phyloP scores from a whole-genome alignment of 106 monocot genomes.

The Dendrobium officinale region DNA sequence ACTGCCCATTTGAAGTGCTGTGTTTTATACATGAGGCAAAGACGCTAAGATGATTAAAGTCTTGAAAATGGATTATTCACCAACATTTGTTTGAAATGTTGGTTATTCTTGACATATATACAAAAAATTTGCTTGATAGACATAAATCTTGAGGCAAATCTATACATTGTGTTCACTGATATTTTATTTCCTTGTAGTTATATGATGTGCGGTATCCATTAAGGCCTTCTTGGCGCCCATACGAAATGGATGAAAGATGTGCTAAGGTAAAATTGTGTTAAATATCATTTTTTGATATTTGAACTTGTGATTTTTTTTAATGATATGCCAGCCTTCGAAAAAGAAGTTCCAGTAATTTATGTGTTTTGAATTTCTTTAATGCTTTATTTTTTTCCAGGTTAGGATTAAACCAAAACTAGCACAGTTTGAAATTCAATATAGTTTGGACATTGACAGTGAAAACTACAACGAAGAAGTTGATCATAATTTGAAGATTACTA shows the following conservation, averaged over 20 bases:
- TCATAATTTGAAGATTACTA: constrained; percentile 7
- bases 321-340: not conserved
- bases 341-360: not conserved
- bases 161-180: not conserved
- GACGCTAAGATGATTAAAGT: not conserved
- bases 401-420: constrained; percentile 15
- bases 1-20: not conserved
- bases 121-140: too few species aligned
- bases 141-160: not conserved
- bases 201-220: constrained; percentile 23
- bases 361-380: not conserved
- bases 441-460: constrained; percentile 15
- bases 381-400: constrained; percentile 14
- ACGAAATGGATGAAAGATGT: constrained; percentile 22
- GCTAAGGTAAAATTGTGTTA: constrained; percentile 9
- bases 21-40: not conserved
- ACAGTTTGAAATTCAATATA: constrained; percentile 21
- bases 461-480: constrained; percentile 14
- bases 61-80: not conserved
- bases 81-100: not conserved
- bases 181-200: constrained; percentile 14
- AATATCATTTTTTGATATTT: not conserved
- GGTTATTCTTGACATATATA: not conserved
- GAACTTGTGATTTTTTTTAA: not conserved
- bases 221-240: constrained; percentile 21